A percentile compares a stretch with the other conserved stretches of the same genome.
Evolutionary conservation across 805 yeast species (phyloP).

Genomic region (Brettanomyces custersianus): DNA sequence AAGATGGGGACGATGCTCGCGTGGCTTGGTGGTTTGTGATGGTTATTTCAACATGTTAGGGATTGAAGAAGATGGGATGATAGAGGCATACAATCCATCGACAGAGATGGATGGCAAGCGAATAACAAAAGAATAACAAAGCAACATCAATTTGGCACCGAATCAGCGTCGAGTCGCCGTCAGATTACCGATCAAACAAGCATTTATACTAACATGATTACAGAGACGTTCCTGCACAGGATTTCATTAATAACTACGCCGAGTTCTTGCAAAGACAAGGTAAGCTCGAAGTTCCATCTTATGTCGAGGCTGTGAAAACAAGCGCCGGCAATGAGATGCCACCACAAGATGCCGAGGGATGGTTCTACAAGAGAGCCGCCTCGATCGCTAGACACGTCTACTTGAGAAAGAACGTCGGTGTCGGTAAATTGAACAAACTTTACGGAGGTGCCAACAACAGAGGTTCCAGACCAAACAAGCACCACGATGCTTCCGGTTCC

Average conservation of each 20-base stretch:
- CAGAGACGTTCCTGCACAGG: constrained; percentile 99
- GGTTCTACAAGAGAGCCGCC: constrained; percentile 99
- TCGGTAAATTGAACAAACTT: constrained; percentile 96
- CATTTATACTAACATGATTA: constrained; percentile 11
- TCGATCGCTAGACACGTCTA: constrained; percentile 99
- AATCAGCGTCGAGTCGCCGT: too few species aligned
- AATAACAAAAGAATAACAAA: too few species aligned
- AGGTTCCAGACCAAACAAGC: constrained; percentile 98
- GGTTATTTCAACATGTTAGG: too few species aligned
- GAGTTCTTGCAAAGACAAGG: constrained; percentile 99
- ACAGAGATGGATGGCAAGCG: too few species aligned
- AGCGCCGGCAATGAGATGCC: constrained; percentile 98
- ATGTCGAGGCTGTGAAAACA: constrained; percentile 99
- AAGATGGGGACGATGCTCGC: too few species aligned
- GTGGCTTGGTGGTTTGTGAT: too few species aligned
- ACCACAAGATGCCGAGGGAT: constrained; percentile 98
- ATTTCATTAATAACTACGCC: constrained; percentile 98
- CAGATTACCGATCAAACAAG: too few species aligned
- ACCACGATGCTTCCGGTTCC: constrained; percentile 98
- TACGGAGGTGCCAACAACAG: constrained; percentile 99
- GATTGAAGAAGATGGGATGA: too few species aligned
- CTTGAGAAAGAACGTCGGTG: constrained; percentile 99
- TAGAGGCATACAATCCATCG: too few species aligned
- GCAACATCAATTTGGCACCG: too few species aligned
- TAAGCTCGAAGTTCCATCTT: constrained; percentile 98